Base-by-base conservation (phyloP, 163 green algal genomes). In the Chlamydomonas reinhardtii region DNA sequence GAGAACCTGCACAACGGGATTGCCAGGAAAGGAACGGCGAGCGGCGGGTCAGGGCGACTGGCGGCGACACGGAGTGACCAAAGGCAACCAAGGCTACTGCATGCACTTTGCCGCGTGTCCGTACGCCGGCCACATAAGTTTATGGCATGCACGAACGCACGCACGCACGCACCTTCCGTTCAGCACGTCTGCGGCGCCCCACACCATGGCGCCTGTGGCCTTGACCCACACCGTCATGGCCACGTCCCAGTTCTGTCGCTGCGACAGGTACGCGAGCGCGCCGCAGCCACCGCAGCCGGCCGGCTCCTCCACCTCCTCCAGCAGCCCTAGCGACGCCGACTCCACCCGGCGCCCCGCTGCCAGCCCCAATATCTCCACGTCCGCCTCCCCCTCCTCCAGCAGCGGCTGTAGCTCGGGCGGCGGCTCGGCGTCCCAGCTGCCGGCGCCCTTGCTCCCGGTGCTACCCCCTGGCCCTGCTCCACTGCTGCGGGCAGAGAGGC, bases 121-220 rank as follows among this genome's bases (percentile, higher is more conserved):
- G n/a, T n/a, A n/a, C n/a, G n/a, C n/a, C n/a, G n/a, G n/a, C n/a
- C n/a, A n/a, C n/a, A n/a, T n/a, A n/a, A n/a, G n/a, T n/a, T n/a
- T n/a, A n/a, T n/a, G n/a, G n/a, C n/a, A n/a, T n/a, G n/a, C n/a
- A n/a, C n/a, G n/a, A n/a, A n/a, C n/a, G n/a, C n/a, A n/a, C n/a
- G n/a, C 64, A 71, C 31, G 4, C 68, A 19, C 69, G 19, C 66
- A 85, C 78, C 78, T 71, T 11, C 68, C 78, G 78, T 85, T 85
- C 4, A 85, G 32, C 15, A 85, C 68, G 48, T 85, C 78, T 2
- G 78, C 68, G 0, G 78, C 68, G 31, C 78, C 78, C 78, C 78
- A 85, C 24, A 35, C 48, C 48, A 85, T 15, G 25, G 68, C 68
- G 6, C 78, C 78, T 2, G 78, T 85, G 32, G 48, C 68, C 52